Evolutionary conservation across 495 filamentous ascomycete species (phyloP), one percentile per base, ranked within the genome.

Genomic region (Astrocystis sublimbata): DNA sequence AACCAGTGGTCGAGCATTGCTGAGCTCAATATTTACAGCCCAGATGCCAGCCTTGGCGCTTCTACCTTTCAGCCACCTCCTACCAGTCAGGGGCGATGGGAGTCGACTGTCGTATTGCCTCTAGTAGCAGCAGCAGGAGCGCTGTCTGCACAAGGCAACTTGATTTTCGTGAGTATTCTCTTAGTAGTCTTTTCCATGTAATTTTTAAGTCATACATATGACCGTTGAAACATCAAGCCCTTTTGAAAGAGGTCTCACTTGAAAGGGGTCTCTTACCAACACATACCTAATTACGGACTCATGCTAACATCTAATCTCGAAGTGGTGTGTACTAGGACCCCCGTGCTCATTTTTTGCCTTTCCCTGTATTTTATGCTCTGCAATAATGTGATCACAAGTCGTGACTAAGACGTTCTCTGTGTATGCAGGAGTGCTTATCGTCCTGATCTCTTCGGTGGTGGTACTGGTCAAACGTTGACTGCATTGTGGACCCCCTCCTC

Each of bases 91-190:
- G 81, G 81, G 33, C 33, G 67, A 35, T 86, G 83, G 83, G 75
- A 74, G 6, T 70, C 77, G 12, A 83, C 79, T 1, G 71, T 86
- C 26, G 75, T 82, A 35, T 76, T 85, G 33, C 83, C 83, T 13
- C 62, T 86, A 7, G 77, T 84, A 2, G 75, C 83, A 21, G 81
- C 76, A 75, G 58, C 58, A 6, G 58, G 36, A 1, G 58, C 58
- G 17, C 17, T 61, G 12, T 61, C 58, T 17, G 38, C 38, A 7
- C 47, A 61, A 21, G 58, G 58, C 9, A 31, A 61, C 26, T 15
- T 61, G 7, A 31, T 61, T 28, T 61, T 61, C 38, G 58, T 61
- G 31, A 53, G 58, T 45, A 3, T 6, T 52, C 7, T 12, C 10
- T 10, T 8, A 24, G 2, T n/a, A n/a, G n/a, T n/a, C 4, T 46